Conservation (phyloP, 495 filamentous ascomycete genomes). For the Tirmania nivea region DNA sequence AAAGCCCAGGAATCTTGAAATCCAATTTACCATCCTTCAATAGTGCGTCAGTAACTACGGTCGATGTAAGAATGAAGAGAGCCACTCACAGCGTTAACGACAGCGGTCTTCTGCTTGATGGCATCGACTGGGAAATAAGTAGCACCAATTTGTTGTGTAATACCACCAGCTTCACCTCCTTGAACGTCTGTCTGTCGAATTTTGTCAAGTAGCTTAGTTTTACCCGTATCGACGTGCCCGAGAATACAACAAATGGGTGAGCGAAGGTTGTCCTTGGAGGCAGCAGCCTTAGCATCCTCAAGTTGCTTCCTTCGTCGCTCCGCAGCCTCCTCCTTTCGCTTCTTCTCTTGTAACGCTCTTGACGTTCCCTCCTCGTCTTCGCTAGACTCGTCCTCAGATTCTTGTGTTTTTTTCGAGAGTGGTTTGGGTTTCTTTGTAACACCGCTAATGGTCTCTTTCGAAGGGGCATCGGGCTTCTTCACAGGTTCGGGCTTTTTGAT, state of each 20-base stretch:
- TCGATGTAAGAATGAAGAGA: too few species aligned
- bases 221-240: constrained; percentile 98
- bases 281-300: constrained; percentile 74
- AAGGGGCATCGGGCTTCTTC: constrained; percentile 3
- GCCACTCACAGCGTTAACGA: constrained; percentile 42
- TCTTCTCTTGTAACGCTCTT: constrained; percentile 33
- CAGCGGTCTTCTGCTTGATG: constrained; percentile 68
- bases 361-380: constrained; percentile 42
- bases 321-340: constrained; percentile 73
- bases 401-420: constrained; percentile 36
- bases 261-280: constrained; percentile 82
- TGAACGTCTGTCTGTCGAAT: constrained; percentile 98
- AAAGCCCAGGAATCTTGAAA: constrained; percentile 91
- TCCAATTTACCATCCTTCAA: constrained; percentile 58
- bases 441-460: constrained; percentile 6
- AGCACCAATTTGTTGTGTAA: constrained; percentile 98
- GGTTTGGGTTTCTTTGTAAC: constrained; percentile 30
- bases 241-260: constrained; percentile 99
- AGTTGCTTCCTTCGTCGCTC: constrained; percentile 71
- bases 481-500: constrained; percentile 1
- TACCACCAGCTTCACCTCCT: constrained; percentile 98
- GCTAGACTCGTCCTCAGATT: constrained; percentile 73
- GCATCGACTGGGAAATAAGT: constrained; percentile 98
- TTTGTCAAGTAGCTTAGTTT: constrained; percentile 97
- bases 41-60: too few species aligned